Percentiles rank a stretch among this genome's conserved stretches.
Evolutionary conservation across 805 yeast species (phyloP).

Genomic region (Candida nanaspora): DNA sequence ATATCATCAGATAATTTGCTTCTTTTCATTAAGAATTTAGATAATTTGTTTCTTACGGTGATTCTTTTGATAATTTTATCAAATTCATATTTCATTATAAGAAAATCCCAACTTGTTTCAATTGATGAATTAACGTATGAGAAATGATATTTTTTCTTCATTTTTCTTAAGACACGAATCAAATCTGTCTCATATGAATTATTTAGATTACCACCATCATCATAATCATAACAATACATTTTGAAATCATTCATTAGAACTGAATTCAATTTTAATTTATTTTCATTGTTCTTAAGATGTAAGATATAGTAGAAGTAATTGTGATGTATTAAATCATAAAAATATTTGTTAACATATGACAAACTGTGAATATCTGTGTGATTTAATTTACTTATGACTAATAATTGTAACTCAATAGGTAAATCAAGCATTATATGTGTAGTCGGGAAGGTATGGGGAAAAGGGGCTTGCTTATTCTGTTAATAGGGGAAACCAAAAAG

Average conservation of each 20-base stretch:
- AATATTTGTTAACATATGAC: not conserved
- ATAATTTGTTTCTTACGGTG: not conserved
- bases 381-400: constrained; percentile 4
- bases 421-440: not conserved
- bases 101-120: not conserved
- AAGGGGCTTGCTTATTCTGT: no score
- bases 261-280: not conserved
- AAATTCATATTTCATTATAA: not conserved
- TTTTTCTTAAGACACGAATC: not conserved
- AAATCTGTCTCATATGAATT: not conserved
- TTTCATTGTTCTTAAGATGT: not conserved
- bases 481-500: no score
- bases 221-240: no score
- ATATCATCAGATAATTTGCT: not conserved
- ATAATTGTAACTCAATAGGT: constrained; percentile 4
- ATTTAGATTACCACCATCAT: no score
- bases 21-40: not conserved
- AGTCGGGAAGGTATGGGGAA: no score
- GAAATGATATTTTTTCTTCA: not conserved
- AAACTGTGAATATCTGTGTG: constrained; percentile 1
- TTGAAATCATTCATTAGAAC: no score
- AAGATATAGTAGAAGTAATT: constrained; percentile 2
- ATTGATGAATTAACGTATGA: not conserved
- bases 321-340: not conserved
- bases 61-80: not conserved